phyloP scores from a whole-genome alignment of 1,139 yeast species.

The Magnusiomyces tetraspermus region DNA sequence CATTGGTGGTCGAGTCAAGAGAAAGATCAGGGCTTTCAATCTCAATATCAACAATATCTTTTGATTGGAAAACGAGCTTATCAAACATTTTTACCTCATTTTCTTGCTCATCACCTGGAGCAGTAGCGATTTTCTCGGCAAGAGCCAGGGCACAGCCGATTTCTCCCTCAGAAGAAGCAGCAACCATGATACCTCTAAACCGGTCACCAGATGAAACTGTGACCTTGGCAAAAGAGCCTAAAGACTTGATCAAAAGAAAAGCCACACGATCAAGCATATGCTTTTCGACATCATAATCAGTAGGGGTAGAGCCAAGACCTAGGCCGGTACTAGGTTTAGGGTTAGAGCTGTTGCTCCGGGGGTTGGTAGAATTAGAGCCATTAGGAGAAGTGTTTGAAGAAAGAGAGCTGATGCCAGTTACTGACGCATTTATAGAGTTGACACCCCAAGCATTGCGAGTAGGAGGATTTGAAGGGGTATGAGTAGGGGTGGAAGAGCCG shows the following conservation, averaged over 20 bases:
- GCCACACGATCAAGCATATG: slow-evolving; percentile 42
- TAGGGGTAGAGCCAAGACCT: slow-evolving; percentile 5
- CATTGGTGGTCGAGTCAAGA: slow-evolving; percentile 17
- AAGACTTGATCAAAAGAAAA: slow-evolving; percentile 43
- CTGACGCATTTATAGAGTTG: slow-evolving; percentile 3
- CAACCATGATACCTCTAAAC: slow-evolving; percentile 49
- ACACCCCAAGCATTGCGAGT: slow-evolving; percentile 5
- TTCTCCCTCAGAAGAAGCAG: slow-evolving; percentile 36
- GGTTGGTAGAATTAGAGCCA: not conserved
- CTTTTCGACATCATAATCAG: slow-evolving; percentile 16
- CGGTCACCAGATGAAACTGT: slow-evolving; percentile 56
- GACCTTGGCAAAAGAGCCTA: slow-evolving; percentile 49
- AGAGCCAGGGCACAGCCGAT: slow-evolving; percentile 47
- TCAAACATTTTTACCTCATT: slow-evolving; percentile 35
- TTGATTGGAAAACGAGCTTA: slow-evolving; percentile 44
- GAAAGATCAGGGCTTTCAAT: slow-evolving; percentile 39
- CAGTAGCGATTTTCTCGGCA: slow-evolving; percentile 38
- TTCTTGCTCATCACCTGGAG: slow-evolving; percentile 32
- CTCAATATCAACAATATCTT: slow-evolving; percentile 57
- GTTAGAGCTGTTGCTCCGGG: not conserved
- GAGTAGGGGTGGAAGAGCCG: not conserved
- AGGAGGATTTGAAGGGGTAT: slow-evolving; percentile 1
- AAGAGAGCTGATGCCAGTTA: slow-evolving; percentile 2
- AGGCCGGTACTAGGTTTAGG: not conserved
- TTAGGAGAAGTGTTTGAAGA: not conserved